Conservation (phyloP, 257 asterid species). For the Scutellaria galericulata region DNA sequence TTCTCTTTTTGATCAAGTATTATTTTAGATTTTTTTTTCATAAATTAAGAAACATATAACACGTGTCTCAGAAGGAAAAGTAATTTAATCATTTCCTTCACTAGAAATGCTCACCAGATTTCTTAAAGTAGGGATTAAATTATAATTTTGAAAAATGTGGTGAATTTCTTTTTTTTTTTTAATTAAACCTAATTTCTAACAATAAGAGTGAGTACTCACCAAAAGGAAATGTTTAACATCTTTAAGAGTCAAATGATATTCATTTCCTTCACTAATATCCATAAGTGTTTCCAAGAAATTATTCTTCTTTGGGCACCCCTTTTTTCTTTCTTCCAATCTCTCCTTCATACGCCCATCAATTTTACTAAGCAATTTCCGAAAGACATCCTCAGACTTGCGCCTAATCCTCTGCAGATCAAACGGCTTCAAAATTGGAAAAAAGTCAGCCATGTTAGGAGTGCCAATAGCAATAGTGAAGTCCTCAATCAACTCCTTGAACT, state of each 20-base stretch:
- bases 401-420: neutral
- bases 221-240: neutral
- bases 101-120: too few species aligned
- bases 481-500: neutral
- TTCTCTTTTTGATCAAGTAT: too few species aligned
- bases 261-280: neutral
- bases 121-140: too few species aligned
- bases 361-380: neutral
- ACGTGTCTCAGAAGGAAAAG: too few species aligned
- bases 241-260: neutral
- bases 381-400: neutral
- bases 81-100: too few species aligned
- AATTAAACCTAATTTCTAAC: too few species aligned
- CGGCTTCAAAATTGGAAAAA: neutral
- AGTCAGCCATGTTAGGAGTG: neutral
- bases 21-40: too few species aligned
- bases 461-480: neutral
- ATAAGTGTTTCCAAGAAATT: neutral
- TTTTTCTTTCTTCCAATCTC: neutral
- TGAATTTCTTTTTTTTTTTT: too few species aligned
- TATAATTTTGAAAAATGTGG: too few species aligned
- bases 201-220: neutral
- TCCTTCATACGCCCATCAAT: neutral
- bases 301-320: neutral
- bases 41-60: too few species aligned